Conservation (phyloP, 495 filamentous ascomycete species). For the Podospora pseudocomata region DNA sequence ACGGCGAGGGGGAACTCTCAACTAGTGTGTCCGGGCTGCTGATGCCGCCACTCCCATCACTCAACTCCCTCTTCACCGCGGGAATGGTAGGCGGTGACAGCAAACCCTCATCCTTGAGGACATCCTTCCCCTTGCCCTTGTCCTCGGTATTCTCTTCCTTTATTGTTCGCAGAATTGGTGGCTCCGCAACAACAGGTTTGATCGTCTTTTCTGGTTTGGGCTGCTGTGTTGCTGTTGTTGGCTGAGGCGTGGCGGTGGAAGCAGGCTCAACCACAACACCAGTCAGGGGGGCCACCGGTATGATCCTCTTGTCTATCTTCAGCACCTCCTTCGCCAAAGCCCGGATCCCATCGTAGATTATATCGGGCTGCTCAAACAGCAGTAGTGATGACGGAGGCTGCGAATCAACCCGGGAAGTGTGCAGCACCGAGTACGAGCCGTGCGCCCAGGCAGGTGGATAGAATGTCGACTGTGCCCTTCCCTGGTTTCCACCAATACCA, state of each 20-base stretch:
- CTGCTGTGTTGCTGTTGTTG: not conserved
- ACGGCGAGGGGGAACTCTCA: not conserved
- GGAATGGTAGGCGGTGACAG: not conserved
- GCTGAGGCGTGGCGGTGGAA: not conserved
- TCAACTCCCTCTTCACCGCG: not conserved
- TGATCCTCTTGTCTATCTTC: slow-evolving; percentile 32
- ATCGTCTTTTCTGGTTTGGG: not conserved
- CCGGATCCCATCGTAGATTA: slow-evolving; percentile 38
- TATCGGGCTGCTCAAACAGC: slow-evolving; percentile 42
- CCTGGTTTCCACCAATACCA: not conserved
- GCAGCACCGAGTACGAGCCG: slow-evolving; percentile 39
- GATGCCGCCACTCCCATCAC: not conserved
- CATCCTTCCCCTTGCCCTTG: not conserved
- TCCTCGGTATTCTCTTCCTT: not conserved
- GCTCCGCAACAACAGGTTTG: not conserved
- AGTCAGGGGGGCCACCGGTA: not conserved
- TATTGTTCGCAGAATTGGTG: not conserved
- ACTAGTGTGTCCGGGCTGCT: not conserved
- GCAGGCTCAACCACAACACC: not conserved
- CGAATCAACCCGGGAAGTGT: slow-evolving; percentile 29
- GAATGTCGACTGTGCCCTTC: not conserved
- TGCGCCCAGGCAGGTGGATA: slow-evolving; percentile 42
- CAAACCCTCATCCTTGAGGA: not conserved
- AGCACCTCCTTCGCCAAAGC: slow-evolving; percentile 38
- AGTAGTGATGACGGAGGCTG: slow-evolving; percentile 28